Evolutionary conservation across 2,329 filamentous ascomycete species (phyloP).

Genomic region (Aspergillus phoenicis): DNA sequence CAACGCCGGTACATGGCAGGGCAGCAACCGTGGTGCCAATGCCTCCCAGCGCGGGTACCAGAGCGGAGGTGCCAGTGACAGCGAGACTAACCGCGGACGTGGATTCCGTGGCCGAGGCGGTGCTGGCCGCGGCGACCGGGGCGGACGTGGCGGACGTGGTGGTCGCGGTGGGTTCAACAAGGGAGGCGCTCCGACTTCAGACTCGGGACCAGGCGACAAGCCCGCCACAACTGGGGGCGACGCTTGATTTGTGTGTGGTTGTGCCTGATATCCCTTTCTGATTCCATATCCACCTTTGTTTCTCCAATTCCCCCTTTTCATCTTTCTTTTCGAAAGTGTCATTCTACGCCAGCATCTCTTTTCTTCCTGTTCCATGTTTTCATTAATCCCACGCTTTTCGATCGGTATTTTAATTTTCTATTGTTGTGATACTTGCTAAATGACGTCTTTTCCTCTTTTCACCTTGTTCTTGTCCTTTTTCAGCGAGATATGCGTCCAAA

Average conservation of each 20-base stretch:
- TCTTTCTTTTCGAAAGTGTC: constrained; percentile 14
- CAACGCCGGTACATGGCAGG: constrained; percentile 59
- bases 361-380: constrained; percentile 20
- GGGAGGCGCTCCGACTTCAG: constrained; percentile 47
- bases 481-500: constrained; percentile 23
- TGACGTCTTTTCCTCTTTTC: constrained; percentile 15
- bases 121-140: constrained; percentile 50
- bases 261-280: constrained; percentile 14
- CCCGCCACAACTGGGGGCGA: constrained; percentile 36
- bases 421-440: constrained; percentile 28
- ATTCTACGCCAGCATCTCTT: constrained; percentile 14
- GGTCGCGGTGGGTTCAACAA: constrained; percentile 64
- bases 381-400: constrained; percentile 18
- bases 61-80: constrained; percentile 78
- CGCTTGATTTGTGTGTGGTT: constrained; percentile 27
- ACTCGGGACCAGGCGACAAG: constrained; percentile 40
- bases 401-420: constrained; percentile 33
- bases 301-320: constrained; percentile 6
- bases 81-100: constrained; percentile 63
- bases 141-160: constrained; percentile 59
- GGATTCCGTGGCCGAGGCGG: constrained; percentile 55
- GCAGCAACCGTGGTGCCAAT: constrained; percentile 63
- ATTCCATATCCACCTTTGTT: constrained; percentile 10
- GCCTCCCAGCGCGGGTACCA: constrained; percentile 76
- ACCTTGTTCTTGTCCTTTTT: constrained; percentile 13